Conservation (phyloP, 441 rosid genomes). For the Erodium moschatum region DNA sequence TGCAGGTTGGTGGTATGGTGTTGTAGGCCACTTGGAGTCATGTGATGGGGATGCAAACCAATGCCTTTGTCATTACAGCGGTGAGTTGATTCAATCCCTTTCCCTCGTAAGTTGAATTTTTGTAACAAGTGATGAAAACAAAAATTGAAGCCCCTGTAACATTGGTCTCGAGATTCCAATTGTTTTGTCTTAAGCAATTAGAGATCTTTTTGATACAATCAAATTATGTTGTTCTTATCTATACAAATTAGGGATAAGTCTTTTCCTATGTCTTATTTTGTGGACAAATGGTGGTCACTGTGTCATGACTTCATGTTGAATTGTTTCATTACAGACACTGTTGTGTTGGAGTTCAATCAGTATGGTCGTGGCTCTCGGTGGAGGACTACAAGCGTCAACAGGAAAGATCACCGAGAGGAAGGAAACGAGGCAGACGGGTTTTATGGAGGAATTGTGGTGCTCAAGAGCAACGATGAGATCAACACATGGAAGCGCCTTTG, state of each 20-base stretch:
- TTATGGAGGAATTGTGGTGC: slow-evolving; percentile 71
- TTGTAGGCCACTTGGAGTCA: slow-evolving; percentile 77
- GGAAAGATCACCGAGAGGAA: slow-evolving; percentile 67
- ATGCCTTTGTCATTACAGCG: slow-evolving; percentile 59
- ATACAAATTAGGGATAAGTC: slow-evolving; percentile 16
- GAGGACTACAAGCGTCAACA: slow-evolving; percentile 45
- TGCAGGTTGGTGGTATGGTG: slow-evolving; percentile 98
- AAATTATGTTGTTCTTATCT: background rate
- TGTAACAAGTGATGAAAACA: no score
- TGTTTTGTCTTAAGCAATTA: no score
- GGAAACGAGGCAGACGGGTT: slow-evolving; percentile 79
- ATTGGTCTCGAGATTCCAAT: no score
- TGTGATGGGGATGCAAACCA: slow-evolving; percentile 61
- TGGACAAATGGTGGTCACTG: slow-evolving; percentile 33
- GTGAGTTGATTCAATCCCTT: no score
- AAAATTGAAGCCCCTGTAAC: no score
- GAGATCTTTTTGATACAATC: background rate
- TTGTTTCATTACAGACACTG: slow-evolving; percentile 38
- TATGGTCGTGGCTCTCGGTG: slow-evolving; percentile 65
- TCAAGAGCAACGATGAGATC: slow-evolving; percentile 40
- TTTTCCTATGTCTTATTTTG: slow-evolving; percentile 14
- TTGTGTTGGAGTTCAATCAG: slow-evolving; percentile 65
- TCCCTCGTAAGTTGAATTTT: no score
- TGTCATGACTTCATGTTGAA: slow-evolving; percentile 39
- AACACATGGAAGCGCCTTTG: slow-evolving; percentile 55